Percentiles rank a stretch among this genome's conserved stretches.
Evolutionary conservation across 129 eudicot species (phyloP).

Genomic region (Centaurea solstitialis): DNA sequence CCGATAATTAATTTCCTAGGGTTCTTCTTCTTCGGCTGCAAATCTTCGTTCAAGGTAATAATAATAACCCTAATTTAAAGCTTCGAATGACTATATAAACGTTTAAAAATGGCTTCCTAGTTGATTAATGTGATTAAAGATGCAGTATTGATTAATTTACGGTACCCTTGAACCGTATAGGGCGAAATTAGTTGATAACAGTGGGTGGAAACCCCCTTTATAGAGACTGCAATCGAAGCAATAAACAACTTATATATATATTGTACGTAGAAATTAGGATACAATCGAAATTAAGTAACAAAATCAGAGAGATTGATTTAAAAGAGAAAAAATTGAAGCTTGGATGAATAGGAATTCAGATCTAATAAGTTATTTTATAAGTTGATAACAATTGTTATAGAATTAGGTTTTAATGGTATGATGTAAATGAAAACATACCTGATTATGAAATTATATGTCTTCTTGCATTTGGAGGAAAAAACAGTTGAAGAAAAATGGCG

Average conservation of each 20-base stretch:
- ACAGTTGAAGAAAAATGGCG: background rate
- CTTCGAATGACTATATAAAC: background rate
- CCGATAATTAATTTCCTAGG: background rate
- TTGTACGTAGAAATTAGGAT: too few species aligned
- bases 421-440: background rate
- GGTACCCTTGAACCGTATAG: background rate
- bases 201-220: background rate
- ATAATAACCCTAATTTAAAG: background rate
- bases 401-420: too few species aligned
- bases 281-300: background rate
- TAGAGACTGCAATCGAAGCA: background rate
- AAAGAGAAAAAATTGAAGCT: background rate
- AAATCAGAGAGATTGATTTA: background rate
- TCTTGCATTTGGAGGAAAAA: background rate
- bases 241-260: background rate
- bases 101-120: background rate
- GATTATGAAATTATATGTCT: background rate
- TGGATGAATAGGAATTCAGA: background rate
- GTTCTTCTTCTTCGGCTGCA: background rate
- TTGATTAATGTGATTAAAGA: background rate
- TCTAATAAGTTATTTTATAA: too few species aligned
- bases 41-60: background rate
- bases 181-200: background rate
- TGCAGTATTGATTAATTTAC: background rate
- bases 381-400: background rate